Evolutionary conservation across 371 early-diverging fungal species (phyloP).

Genomic region (Coemansia sp.): DNA sequence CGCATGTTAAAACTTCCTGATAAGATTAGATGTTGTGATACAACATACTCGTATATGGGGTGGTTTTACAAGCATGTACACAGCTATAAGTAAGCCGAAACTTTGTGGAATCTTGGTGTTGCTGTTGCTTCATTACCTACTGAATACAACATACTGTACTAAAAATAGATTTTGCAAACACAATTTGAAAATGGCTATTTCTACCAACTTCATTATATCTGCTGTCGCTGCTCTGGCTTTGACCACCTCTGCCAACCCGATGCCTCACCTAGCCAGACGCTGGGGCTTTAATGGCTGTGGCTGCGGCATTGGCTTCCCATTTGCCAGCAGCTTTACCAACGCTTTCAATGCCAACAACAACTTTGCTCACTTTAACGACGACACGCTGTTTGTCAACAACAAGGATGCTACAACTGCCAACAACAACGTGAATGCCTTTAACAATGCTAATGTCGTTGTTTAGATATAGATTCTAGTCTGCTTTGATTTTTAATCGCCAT

Average conservation of each 20-base stretch:
- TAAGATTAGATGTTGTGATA: no score
- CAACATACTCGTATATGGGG: no score
- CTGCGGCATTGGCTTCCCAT: not conserved
- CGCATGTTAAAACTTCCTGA: no score
- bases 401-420: not conserved
- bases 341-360: slow-evolving; percentile 1
- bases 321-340: not conserved
- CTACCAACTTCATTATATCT: not conserved
- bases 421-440: not conserved
- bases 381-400: slow-evolving; percentile 1
- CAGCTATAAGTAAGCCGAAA: no score
- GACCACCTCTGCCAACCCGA: not conserved
- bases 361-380: slow-evolving; percentile 4
- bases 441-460: not conserved
- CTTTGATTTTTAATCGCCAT: no score
- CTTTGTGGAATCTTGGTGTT: no score
- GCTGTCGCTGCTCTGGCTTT: not conserved
- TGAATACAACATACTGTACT: no score
- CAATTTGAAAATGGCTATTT: no score
- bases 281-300: not conserved
- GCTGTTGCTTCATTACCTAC: no score
- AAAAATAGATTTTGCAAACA: no score
- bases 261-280: not conserved
- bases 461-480: not conserved
- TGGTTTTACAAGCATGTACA: no score